Conservation (phyloP, 2,329 filamentous ascomycete genomes). For the Aulographum hederae region DNA sequence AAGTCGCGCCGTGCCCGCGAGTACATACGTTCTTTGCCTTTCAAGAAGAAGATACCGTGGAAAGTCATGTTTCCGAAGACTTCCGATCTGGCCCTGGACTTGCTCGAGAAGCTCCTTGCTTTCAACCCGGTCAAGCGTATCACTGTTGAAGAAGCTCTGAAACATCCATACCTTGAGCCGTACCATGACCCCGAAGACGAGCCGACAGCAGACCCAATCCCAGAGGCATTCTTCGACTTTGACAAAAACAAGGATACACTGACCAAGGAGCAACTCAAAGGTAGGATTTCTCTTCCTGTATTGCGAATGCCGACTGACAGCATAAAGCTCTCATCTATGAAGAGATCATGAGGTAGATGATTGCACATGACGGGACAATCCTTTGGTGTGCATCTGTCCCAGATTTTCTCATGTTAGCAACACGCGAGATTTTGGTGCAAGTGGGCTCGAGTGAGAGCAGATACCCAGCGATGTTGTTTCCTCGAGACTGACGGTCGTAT, state of each 20-base stretch:
- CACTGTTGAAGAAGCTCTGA: conserved; percentile 89
- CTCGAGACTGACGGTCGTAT: too few relatives aligned
- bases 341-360: conserved; percentile 64
- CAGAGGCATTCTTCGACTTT: conserved; percentile 98
- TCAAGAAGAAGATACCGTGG: conserved; percentile 99
- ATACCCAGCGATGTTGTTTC: too few relatives aligned
- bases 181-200: conserved; percentile 99
- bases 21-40: conserved; percentile 93
- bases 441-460: too few relatives aligned
- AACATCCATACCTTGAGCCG: conserved; percentile 94
- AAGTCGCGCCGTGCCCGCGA: conserved; percentile 93
- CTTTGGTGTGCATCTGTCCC: too few relatives aligned
- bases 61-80: conserved; percentile 95
- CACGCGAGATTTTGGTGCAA: too few relatives aligned
- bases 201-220: conserved; percentile 88
- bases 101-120: conserved; percentile 86
- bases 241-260: conserved; percentile 99
- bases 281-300: conserved; percentile 24
- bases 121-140: conserved; percentile 99
- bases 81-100: conserved; percentile 86
- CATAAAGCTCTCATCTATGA: conserved; percentile 67
- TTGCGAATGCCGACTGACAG: background rate
- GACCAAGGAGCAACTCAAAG: conserved; percentile 95
- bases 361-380: too few relatives aligned
- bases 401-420: too few relatives aligned